Evolutionary conservation across 257 asterid genomes (phyloP).

Genomic region (Solanum okadae): DNA sequence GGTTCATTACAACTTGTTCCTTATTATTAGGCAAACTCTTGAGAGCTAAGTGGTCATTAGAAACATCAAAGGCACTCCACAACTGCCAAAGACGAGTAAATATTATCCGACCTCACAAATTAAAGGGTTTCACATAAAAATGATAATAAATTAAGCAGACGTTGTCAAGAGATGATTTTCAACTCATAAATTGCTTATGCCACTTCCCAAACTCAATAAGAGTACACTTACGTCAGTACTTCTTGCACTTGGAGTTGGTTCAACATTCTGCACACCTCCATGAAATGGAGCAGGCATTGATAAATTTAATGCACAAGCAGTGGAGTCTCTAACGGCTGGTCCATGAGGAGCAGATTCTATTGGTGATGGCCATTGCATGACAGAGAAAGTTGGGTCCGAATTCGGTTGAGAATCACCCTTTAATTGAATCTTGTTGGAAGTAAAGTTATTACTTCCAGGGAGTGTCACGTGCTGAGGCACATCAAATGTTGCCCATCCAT

Average conservation of each 20-base stretch:
- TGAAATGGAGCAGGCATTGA: slow-evolving; percentile 5
- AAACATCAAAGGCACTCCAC: slow-evolving; percentile 61
- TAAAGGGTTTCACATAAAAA: neutral
- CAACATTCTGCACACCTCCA: slow-evolving; percentile 3
- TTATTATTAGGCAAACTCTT: slow-evolving; percentile 15
- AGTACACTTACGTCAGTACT: slow-evolving; percentile 13
- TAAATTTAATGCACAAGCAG: slow-evolving; percentile 4
- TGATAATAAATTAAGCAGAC: neutral
- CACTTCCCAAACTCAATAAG: neutral
- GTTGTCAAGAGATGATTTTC: neutral
- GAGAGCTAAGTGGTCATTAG: slow-evolving; percentile 18
- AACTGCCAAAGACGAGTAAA: slow-evolving; percentile 26
- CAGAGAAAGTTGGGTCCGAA: slow-evolving; percentile 24
- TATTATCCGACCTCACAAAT: neutral
- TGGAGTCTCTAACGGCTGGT: neutral
- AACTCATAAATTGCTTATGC: neutral
- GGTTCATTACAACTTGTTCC: slow-evolving; percentile 18
- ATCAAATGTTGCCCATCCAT: slow-evolving; percentile 10
- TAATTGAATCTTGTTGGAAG: neutral
- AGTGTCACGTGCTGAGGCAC: neutral
- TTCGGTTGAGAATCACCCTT: neutral
- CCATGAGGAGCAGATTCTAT: slow-evolving; percentile 4
- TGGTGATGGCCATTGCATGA: slow-evolving; percentile 16
- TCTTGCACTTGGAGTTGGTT: slow-evolving; percentile 2
- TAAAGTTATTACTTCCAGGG: neutral